phyloP scores from a whole-genome alignment of 371 early-diverging fungal species.

The Mucor velutinosus region DNA sequence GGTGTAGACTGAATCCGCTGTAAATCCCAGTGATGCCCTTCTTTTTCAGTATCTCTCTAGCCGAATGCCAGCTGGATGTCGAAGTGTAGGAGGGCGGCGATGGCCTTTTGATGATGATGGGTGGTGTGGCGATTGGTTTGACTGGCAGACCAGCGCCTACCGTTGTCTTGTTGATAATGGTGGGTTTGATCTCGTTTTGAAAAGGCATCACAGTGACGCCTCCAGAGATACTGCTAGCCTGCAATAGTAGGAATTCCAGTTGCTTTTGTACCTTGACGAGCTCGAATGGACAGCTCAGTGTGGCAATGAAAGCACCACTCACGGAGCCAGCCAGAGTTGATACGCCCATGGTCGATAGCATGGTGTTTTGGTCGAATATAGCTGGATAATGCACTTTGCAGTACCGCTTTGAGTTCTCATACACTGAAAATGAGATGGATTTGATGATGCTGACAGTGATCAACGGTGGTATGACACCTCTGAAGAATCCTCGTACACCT shows the following conservation, averaged over 20 bases:
- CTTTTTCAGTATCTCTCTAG: slow-evolving; percentile 57
- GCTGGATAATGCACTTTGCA: slow-evolving; percentile 28
- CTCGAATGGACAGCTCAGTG: slow-evolving; percentile 77
- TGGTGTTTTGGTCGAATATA: slow-evolving; percentile 29
- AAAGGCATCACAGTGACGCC: slow-evolving; percentile 43
- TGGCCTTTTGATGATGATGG: slow-evolving; percentile 1
- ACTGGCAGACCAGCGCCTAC: slow-evolving; percentile 42
- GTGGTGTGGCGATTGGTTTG: slow-evolving; percentile 24
- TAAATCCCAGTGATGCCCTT: slow-evolving; percentile 55
- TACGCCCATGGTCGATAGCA: slow-evolving; percentile 51
- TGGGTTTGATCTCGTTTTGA: slow-evolving; percentile 15
- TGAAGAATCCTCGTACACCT: slow-evolving; percentile 74
- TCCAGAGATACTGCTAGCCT: slow-evolving; percentile 55
- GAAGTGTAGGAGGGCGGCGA: slow-evolving; percentile 11
- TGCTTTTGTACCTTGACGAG: slow-evolving; percentile 83
- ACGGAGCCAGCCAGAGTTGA: slow-evolving; percentile 65
- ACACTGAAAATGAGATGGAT: slow-evolving; percentile 76
- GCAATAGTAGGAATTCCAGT: slow-evolving; percentile 63
- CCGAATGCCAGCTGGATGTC: slow-evolving; percentile 60
- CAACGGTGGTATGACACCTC: slow-evolving; percentile 77
- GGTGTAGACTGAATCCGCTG: slow-evolving; percentile 54
- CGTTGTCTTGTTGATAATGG: slow-evolving; percentile 22
- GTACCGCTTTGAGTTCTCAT: slow-evolving; percentile 57
- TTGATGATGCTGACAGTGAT: slow-evolving; percentile 79
- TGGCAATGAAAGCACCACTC: slow-evolving; percentile 70